Evolutionary conservation across 2,329 filamentous ascomycete species (phyloP).

Genomic region (Polytolypa hystricis): DNA sequence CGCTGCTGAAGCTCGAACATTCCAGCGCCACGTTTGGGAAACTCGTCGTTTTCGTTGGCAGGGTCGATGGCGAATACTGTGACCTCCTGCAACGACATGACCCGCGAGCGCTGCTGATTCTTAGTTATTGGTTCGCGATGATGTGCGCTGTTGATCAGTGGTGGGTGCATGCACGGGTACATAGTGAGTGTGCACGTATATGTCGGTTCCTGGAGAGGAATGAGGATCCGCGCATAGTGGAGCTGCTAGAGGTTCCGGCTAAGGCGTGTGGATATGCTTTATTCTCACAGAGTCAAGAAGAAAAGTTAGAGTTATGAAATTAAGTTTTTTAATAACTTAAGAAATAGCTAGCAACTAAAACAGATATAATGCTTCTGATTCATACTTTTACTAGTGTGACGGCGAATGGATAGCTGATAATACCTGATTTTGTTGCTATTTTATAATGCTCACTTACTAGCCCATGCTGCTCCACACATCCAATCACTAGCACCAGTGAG

Average conservation of each 20-base stretch:
- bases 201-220: constrained; percentile 21
- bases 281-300: not conserved
- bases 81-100: constrained; percentile 17
- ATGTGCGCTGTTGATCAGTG: constrained; percentile 21
- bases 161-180: constrained; percentile 21
- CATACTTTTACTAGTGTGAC: too few species aligned
- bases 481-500: too few species aligned
- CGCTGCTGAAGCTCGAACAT: constrained; percentile 13
- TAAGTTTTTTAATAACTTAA: too few species aligned
- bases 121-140: constrained; percentile 23
- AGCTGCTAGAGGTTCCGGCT: constrained; percentile 17
- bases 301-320: too few species aligned
- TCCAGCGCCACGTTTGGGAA: constrained; percentile 14
- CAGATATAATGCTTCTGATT: too few species aligned
- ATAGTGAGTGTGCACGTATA: constrained; percentile 20
- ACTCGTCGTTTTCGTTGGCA: constrained; percentile 19
- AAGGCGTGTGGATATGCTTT: constrained; percentile 17
- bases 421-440: too few species aligned
- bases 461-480: too few species aligned
- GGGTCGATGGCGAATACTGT: constrained; percentile 17
- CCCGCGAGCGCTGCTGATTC: constrained; percentile 17
- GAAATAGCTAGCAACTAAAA: too few species aligned
- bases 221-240: constrained; percentile 14
- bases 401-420: too few species aligned
- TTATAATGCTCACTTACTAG: too few species aligned